Base-by-base conservation (phyloP, 352 stramenopile genomes). In the Pythium aquatile region DNA sequence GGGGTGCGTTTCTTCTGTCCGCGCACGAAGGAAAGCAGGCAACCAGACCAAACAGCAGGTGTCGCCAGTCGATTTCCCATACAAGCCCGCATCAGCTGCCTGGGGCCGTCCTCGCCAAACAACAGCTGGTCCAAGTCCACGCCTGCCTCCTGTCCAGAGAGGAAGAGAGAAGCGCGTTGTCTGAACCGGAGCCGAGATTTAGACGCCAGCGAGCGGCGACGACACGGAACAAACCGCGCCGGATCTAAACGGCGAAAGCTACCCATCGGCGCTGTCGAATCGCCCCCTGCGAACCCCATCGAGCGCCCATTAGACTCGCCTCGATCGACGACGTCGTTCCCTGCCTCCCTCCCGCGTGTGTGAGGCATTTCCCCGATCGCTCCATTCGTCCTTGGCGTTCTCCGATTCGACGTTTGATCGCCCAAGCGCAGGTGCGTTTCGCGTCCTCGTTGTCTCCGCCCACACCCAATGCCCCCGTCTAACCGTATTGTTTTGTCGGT, bases 1-100 rank as follows among this genome's bases (percentile, higher is more conserved):
- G 20, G 49, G 47, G 55, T 61, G 56, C 63, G 63, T 69, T 69
- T 69, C 63, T 69, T 69, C 63, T 49, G 40, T 52, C 63, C 49
- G 52, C 58, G 62, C 33, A 30, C 33, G 30, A 42, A 55, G 49
- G 37, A 28, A 65, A 44, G 61, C 61, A 61, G 61, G 53, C 55
- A 24, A 24, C 20, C 20, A 24, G 20, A 24, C 20, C 20, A 26
- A 53, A 54, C 63, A 65, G 57, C 57, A 53, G 56, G 62, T 33
- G 30, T 46, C 35, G 37, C 47, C 37, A 33, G 42, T 49, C 16
- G 29, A 61, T 65, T 69, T 69, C 65, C 63, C 54, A 69, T 32
- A 40, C 47, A 64, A 48, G n/a, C 48, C 20, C 39, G 61, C 37
- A 46, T 20, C 62, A 17, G 54, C n/a, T 60, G 33, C 63, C 20